Evolutionary conservation across 305 asterid species (phyloP).

Genomic region (Salvia sclarea): DNA sequence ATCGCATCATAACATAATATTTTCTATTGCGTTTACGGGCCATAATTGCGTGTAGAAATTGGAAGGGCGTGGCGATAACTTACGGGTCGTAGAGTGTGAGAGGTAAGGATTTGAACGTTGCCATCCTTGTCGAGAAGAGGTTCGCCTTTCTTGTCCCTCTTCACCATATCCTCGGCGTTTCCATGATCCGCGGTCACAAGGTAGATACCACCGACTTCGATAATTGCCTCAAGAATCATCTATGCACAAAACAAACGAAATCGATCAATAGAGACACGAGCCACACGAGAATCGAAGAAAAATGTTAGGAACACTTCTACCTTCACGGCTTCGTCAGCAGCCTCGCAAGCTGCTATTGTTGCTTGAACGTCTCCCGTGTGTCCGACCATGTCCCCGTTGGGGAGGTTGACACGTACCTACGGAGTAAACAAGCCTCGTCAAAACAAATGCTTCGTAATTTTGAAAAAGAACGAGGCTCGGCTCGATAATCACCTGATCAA

Average conservation of each 20-base stretch:
- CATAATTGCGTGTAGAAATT: too few species aligned
- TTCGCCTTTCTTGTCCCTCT: constrained; percentile 90
- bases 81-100: constrained; percentile 91
- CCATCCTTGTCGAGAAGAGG: constrained; percentile 86
- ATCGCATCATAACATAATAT: too few species aligned
- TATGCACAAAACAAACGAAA: constrained; percentile 10
- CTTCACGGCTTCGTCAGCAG: constrained; percentile 96
- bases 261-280: neutral
- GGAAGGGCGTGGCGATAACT: constrained; percentile 26
- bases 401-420: constrained; percentile 88
- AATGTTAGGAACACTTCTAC: constrained; percentile 35
- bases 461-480: constrained; percentile 10
- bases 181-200: constrained; percentile 97
- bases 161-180: constrained; percentile 98
- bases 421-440: neutral
- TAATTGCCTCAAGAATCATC: constrained; percentile 90
- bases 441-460: too few species aligned
- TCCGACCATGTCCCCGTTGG: constrained; percentile 96
- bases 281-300: neutral
- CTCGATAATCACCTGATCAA: constrained; percentile 65
- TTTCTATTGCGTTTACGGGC: too few species aligned
- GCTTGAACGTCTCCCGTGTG: constrained; percentile 96
- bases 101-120: constrained; percentile 78
- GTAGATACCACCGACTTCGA: constrained; percentile 90
- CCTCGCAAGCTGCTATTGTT: constrained; percentile 84